Percentiles rank a stretch among this genome's conserved stretches.
phyloP scores from a whole-genome alignment of 192 early-diverging fungal species.

The Umbelopsis sp. region DNA sequence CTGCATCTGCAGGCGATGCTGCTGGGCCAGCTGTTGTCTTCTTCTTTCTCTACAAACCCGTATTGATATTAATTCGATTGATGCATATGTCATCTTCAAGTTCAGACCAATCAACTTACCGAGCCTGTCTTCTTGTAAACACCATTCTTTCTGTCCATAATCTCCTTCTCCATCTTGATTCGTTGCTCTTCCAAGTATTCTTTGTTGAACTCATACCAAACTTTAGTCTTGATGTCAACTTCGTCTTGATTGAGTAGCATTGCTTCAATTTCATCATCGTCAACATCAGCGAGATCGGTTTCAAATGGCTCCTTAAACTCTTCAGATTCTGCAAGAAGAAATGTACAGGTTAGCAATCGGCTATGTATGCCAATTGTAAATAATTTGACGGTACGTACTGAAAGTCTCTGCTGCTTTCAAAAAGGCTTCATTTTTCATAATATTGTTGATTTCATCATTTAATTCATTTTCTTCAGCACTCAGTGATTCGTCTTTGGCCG shows the following conservation, averaged over 20 bases:
- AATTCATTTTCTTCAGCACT: neutral
- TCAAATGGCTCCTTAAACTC: neutral
- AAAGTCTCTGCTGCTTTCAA: neutral
- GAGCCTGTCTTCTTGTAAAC: constrained; percentile 43
- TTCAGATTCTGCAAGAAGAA: neutral
- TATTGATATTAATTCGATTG: neutral
- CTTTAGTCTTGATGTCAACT: constrained; percentile 70
- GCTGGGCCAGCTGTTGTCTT: constrained; percentile 24
- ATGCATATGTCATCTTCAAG: neutral
- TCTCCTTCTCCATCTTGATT: constrained; percentile 23
- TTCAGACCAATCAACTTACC: neutral
- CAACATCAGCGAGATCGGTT: constrained; percentile 53
- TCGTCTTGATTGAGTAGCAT: constrained; percentile 77
- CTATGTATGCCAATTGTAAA: neutral
- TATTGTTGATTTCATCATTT: neutral
- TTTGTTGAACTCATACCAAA: constrained; percentile 89
- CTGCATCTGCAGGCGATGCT: constrained; percentile 75
- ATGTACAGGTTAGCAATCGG: neutral
- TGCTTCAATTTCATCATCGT: constrained; percentile 75
- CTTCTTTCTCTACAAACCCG: neutral
- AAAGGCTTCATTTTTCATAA: neutral
- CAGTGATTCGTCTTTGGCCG: neutral
- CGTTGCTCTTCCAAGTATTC: constrained; percentile 69
- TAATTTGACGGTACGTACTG: neutral
- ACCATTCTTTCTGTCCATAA: constrained; percentile 46